Evolutionary conservation across 345 rosid species (phyloP).

Genomic region (Citrus cavaleriei): DNA sequence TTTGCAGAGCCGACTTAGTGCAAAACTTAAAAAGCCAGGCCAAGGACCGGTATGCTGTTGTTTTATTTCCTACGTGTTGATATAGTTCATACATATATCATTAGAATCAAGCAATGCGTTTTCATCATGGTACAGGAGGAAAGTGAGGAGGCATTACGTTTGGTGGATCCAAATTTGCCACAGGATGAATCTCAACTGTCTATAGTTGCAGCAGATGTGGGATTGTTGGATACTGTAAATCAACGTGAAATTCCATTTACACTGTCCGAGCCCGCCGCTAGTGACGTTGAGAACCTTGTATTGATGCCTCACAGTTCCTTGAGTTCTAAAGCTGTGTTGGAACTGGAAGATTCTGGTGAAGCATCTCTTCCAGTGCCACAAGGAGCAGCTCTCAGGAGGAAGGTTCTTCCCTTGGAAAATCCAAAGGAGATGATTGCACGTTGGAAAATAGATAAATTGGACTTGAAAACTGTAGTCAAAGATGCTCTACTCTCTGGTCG

Average conservation of each 20-base stretch:
- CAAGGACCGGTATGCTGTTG: slow-evolving; percentile 52
- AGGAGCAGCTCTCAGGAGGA: slow-evolving; percentile 38
- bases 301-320: slow-evolving; percentile 44
- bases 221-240: slow-evolving; percentile 32
- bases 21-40: slow-evolving; percentile 67
- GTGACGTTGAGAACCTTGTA: slow-evolving; percentile 44
- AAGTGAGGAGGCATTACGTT: slow-evolving; percentile 37
- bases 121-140: slow-evolving; percentile 48
- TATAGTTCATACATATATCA: slow-evolving; percentile 11
- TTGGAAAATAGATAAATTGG: slow-evolving; percentile 82
- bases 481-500: slow-evolving; percentile 94
- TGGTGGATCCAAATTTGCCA: slow-evolving; percentile 31
- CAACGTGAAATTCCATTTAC: slow-evolving; percentile 31
- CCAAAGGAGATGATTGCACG: slow-evolving; percentile 97
- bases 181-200: slow-evolving; percentile 63
- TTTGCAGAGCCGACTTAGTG: slow-evolving; percentile 61
- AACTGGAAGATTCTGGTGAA: slow-evolving; percentile 42
- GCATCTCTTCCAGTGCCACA: slow-evolving; percentile 52
- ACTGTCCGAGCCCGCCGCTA: slow-evolving; percentile 16
- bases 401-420: slow-evolving; percentile 74
- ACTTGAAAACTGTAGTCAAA: slow-evolving; percentile 80
- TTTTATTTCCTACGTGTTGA: not conserved
- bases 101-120: slow-evolving; percentile 12
- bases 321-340: slow-evolving; percentile 34
- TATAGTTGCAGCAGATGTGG: slow-evolving; percentile 36